Percentiles rank a stretch among this genome's conserved stretches.
Evolutionary conservation across 495 filamentous ascomycete species (phyloP).

Genomic region (Lasiosphaeria ovina): DNA sequence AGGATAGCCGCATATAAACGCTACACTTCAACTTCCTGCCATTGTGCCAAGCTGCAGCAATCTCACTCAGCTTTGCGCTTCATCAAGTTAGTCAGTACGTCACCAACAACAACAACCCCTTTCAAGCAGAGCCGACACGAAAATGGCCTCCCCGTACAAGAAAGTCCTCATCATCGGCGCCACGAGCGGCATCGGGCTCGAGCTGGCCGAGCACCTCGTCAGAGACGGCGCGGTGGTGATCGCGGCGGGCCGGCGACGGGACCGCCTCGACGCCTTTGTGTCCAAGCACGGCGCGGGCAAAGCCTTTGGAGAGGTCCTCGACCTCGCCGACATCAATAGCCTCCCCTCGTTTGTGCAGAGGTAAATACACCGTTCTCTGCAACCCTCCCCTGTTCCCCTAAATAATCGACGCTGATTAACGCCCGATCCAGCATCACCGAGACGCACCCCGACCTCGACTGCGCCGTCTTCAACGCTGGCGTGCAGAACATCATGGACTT

Average conservation of each 20-base stretch:
- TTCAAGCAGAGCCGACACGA: not conserved
- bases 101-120: no score
- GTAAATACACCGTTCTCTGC: not conserved
- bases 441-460: slow-evolving; percentile 55
- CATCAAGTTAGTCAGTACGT: no score
- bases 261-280: slow-evolving; percentile 11
- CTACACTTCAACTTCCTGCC: no score
- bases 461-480: slow-evolving; percentile 52
- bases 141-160: slow-evolving; percentile 13
- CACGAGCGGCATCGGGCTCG: slow-evolving; percentile 7
- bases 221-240: slow-evolving; percentile 10
- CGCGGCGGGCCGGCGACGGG: slow-evolving; percentile 11
- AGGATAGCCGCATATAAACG: no score
- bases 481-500: slow-evolving; percentile 33
- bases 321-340: slow-evolving; percentile 2
- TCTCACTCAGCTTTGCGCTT: no score
- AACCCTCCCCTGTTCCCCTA: not conserved
- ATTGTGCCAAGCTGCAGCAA: no score
- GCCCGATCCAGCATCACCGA: slow-evolving; percentile 46
- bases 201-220: slow-evolving; percentile 5
- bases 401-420: not conserved
- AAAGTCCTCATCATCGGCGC: slow-evolving; percentile 10
- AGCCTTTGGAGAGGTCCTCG: slow-evolving; percentile 3
- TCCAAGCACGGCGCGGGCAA: slow-evolving; percentile 7
- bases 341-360: slow-evolving; percentile 5